These are phyloP conservation scores for Manihot esculenta DNA, from an alignment of 441 rosid genomes.

Conservation along the genomic window DNA sequence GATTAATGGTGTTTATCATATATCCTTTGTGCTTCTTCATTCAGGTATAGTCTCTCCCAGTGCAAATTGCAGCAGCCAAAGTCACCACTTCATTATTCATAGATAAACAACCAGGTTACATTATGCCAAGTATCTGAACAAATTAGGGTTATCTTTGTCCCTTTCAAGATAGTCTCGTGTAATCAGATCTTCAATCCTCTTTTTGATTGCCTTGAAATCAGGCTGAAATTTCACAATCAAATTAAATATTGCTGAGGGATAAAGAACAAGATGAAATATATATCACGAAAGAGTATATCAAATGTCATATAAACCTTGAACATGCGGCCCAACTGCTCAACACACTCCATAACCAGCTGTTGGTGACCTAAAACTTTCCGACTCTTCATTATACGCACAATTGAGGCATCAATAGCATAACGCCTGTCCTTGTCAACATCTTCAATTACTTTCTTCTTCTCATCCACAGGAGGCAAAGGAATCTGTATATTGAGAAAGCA, in stretches of 20 bases:
- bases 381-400: slow-evolving; percentile 96
- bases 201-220: slow-evolving; percentile 92
- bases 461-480: slow-evolving; percentile 95
- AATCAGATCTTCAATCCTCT: slow-evolving; percentile 88
- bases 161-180: slow-evolving; percentile 85
- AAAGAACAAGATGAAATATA: background rate
- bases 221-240: slow-evolving; percentile 55
- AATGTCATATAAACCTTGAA: slow-evolving; percentile 60
- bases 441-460: slow-evolving; percentile 87
- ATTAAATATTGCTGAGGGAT: slow-evolving; percentile 1
- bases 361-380: slow-evolving; percentile 92
- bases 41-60: slow-evolving; percentile 1
- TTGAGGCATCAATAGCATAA: slow-evolving; percentile 91
- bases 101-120: slow-evolving; percentile 8
- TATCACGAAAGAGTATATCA: background rate
- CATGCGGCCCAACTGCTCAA: slow-evolving; percentile 94
- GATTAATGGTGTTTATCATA: slow-evolving; percentile 20
- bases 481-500: slow-evolving; percentile 43
- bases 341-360: slow-evolving; percentile 86
- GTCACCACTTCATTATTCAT: slow-evolving; percentile 12
- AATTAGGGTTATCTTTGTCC: slow-evolving; percentile 70
- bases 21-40: slow-evolving; percentile 25
- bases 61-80: slow-evolving; percentile 23
- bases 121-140: slow-evolving; percentile 81
- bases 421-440: slow-evolving; percentile 92